Percentiles rank a stretch among this genome's conserved stretches.
phyloP scores from a whole-genome alignment of 306 rosid genomes.

The Quercus wislizeni region DNA sequence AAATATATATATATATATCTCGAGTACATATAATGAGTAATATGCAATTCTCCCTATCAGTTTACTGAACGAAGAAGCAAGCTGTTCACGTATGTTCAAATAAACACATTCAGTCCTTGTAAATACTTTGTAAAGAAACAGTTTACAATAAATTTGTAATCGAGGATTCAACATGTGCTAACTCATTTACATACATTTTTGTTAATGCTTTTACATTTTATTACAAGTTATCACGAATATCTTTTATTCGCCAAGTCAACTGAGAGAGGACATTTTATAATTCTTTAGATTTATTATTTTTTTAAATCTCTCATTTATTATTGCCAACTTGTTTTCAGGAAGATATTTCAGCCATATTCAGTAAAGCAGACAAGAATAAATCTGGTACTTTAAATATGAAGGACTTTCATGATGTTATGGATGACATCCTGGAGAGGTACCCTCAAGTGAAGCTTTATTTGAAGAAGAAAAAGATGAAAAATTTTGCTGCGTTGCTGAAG shows the following conservation, averaged over 20 bases:
- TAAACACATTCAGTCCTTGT: too few relatives aligned
- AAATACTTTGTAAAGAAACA: too few relatives aligned
- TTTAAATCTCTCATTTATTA: not conserved
- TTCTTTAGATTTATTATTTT: not conserved
- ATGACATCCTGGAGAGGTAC: constrained; percentile 83
- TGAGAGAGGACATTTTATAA: too few relatives aligned
- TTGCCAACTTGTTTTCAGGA: constrained; percentile 44
- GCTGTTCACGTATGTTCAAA: too few relatives aligned
- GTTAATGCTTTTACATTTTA: too few relatives aligned
- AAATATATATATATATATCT: too few relatives aligned
- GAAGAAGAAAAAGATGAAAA: constrained; percentile 65
- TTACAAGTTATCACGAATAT: not conserved
- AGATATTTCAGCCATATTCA: constrained; percentile 73
- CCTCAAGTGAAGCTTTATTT: constrained; percentile 89
- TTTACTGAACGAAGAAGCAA: too few relatives aligned
- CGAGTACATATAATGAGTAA: too few relatives aligned
- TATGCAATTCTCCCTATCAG: too few relatives aligned
- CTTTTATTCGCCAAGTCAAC: not conserved
- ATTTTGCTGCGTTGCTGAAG: constrained; percentile 63
- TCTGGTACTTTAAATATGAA: constrained; percentile 76
- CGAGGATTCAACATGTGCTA: too few relatives aligned
- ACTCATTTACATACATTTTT: too few relatives aligned
- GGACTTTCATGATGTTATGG: constrained; percentile 61
- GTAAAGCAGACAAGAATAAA: constrained; percentile 76
- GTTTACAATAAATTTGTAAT: too few relatives aligned